Conservation (phyloP, 2,329 filamentous ascomycete species). For the Diplodia sapinea region DNA sequence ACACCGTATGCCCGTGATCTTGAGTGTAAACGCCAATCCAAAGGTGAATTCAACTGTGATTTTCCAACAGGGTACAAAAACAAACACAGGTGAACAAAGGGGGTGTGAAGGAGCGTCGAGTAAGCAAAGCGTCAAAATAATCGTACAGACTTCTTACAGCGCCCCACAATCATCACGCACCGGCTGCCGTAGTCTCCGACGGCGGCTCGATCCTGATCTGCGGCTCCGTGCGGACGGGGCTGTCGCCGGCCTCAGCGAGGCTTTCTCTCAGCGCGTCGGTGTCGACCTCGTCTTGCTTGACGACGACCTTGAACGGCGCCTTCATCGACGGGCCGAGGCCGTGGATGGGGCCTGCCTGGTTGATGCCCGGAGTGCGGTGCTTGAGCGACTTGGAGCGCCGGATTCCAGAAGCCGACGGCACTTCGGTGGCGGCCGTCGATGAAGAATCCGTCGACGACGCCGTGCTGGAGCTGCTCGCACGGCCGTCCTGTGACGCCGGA, state of each 20-base stretch:
- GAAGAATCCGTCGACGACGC: conserved; percentile 3
- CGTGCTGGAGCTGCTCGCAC: conserved; percentile 23
- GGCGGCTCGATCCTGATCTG: conserved; percentile 29
- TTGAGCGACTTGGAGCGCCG: conserved; percentile 18
- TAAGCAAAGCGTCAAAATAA: neutral
- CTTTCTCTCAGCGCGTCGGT: conserved; percentile 47
- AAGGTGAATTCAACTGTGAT: neutral
- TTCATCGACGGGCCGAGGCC: conserved; percentile 45
- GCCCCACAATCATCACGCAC: conserved; percentile 20
- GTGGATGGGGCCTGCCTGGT: conserved; percentile 48
- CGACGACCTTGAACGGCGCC: conserved; percentile 44
- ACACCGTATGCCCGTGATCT: conserved; percentile 20
- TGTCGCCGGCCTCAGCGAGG: conserved; percentile 38
- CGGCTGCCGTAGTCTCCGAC: conserved; percentile 23
- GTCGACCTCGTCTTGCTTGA: conserved; percentile 43
- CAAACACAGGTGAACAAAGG: neutral
- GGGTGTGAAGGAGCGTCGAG: neutral
- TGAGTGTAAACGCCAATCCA: neutral
- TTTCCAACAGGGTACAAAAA: conserved; percentile 3
- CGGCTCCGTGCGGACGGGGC: conserved; percentile 25
- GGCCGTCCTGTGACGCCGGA: conserved; percentile 12
- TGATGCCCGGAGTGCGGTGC: conserved; percentile 45
- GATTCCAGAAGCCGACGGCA: conserved; percentile 6
- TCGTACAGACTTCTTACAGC: conserved; percentile 11
- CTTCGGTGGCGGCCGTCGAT: conserved; percentile 6